phyloP scores from a whole-genome alignment of 2,329 filamentous ascomycete species.

The Ophiostoma ulmi region DNA sequence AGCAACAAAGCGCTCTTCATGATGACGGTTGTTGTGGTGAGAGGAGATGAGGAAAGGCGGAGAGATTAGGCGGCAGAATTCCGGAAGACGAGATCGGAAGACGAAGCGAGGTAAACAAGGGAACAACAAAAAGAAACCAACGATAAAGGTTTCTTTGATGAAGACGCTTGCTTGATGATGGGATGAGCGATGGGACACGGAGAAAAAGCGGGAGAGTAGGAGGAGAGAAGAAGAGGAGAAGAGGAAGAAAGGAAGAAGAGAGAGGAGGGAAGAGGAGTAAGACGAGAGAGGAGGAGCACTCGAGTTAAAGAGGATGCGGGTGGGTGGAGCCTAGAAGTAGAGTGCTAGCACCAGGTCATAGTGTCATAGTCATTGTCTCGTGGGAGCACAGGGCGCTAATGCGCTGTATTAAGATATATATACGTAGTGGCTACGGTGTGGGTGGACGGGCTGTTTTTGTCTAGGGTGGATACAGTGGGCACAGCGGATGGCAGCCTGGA shows the following conservation, averaged over 20 bases:
- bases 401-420: neutral
- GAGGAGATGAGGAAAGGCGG: neutral
- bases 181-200: neutral
- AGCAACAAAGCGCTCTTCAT: conserved; percentile 86
- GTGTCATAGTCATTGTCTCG: neutral
- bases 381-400: neutral
- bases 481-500: conserved; percentile 4
- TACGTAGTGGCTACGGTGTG: neutral
- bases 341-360: conserved; percentile 1
- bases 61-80: neutral
- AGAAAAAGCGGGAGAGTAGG: neutral
- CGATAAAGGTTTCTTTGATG: neutral
- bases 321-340: conserved; percentile 12
- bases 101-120: conserved; percentile 12
- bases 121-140: neutral
- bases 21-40: conserved; percentile 35
- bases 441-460: neutral
- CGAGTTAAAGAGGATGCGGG: conserved; percentile 17
- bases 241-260: neutral
- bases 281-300: conserved; percentile 9
- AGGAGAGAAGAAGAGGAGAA: neutral
- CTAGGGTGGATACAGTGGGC: neutral
- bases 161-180: neutral
- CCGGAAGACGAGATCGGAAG: conserved; percentile 7
- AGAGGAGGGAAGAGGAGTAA: neutral